These are phyloP conservation scores for Gilbertella persicaria DNA, from an alignment of 371 early-diverging fungal genomes.

Conservation along the genomic window DNA sequence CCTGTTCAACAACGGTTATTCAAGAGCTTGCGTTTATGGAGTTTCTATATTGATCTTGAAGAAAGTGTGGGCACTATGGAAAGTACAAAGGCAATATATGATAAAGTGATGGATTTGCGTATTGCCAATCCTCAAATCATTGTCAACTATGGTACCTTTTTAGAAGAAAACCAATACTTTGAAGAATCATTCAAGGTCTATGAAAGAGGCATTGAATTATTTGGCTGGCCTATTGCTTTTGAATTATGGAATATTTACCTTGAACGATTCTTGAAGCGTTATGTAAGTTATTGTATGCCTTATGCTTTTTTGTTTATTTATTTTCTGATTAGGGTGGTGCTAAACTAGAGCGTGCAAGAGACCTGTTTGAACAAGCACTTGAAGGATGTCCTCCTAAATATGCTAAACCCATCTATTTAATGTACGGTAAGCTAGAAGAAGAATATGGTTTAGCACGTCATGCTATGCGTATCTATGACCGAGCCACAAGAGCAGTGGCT, in stretches of 20 bases:
- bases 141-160: conserved; percentile 89
- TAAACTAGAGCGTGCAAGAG: conserved; percentile 91
- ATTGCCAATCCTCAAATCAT: conserved; percentile 95
- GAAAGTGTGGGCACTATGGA: conserved; percentile 90
- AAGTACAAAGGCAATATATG: conserved; percentile 86
- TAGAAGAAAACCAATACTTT: conserved; percentile 88
- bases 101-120: conserved; percentile 88
- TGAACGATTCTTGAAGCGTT: conserved; percentile 82
- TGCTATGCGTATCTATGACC: conserved; percentile 92
- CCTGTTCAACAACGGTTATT: conserved; percentile 86
- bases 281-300: conserved; percentile 47
- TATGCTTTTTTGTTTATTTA: background rate
- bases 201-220: conserved; percentile 94
- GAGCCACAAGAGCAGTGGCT: conserved; percentile 81
- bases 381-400: conserved; percentile 86
- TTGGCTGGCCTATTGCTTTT: conserved; percentile 95
- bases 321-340: conserved; percentile 60
- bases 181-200: conserved; percentile 95
- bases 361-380: conserved; percentile 94
- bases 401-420: conserved; percentile 85
- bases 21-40: conserved; percentile 91
- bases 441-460: conserved; percentile 90
- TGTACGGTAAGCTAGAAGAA: conserved; percentile 95
- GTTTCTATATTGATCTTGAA: conserved; percentile 92
- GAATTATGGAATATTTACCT: conserved; percentile 98